phyloP scores from a whole-genome alignment of 495 filamentous ascomycete species.

The Trichoderma asperelloides region DNA sequence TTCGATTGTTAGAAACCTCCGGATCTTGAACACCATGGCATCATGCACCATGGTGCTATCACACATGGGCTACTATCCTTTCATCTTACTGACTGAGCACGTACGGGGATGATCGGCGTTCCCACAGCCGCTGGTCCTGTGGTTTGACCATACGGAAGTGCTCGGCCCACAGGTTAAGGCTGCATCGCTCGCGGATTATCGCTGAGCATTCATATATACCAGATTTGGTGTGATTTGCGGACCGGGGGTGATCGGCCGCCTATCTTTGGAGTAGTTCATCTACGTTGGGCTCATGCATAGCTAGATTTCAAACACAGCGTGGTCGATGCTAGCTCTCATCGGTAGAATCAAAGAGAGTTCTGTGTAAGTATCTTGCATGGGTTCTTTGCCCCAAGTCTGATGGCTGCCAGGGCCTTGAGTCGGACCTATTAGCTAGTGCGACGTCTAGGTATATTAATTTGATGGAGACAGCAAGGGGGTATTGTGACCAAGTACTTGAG shows the following conservation, averaged over 20 bases:
- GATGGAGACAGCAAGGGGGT: neutral
- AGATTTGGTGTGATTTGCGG: neutral
- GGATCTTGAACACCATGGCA: neutral
- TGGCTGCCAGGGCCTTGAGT: neutral
- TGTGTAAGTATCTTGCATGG: neutral
- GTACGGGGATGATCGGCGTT: neutral
- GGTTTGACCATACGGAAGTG: neutral
- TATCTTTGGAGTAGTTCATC: neutral
- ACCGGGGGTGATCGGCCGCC: neutral
- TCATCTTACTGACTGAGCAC: neutral
- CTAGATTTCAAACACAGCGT: neutral
- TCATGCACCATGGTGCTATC: neutral
- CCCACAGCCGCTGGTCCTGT: neutral
- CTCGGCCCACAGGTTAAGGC: neutral
- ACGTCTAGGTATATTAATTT: constrained; percentile 1
- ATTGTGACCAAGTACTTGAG: neutral
- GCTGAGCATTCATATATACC: neutral
- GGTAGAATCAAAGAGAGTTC: neutral
- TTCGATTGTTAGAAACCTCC: neutral
- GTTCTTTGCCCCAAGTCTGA: neutral
- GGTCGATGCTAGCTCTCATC: neutral
- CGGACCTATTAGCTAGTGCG: constrained; percentile 7
- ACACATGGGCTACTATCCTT: neutral
- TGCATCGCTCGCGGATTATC: constrained; percentile 7
- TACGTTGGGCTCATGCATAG: neutral